Evolutionary conservation across 1,284 basidiomycete species (phyloP).

Genomic region (Cutaneotrichosporon dermatis): DNA sequence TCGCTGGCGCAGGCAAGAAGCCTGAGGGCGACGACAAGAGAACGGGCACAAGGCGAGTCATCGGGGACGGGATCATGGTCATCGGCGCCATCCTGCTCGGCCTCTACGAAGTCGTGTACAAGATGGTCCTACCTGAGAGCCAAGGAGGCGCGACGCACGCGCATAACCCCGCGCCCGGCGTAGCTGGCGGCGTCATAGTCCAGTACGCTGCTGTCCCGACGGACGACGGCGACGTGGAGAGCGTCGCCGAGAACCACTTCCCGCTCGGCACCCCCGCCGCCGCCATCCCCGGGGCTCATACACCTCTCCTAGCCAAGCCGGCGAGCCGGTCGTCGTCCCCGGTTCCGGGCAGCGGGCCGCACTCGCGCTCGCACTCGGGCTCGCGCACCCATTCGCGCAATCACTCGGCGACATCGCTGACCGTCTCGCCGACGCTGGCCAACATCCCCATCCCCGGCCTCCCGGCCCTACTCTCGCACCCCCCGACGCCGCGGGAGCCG

Average conservation of each 20-base stretch:
- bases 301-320: constrained; percentile 10
- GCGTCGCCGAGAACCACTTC: constrained; percentile 15
- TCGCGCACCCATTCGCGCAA: background rate
- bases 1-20: constrained; percentile 21
- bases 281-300: background rate
- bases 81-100: constrained; percentile 44
- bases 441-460: background rate
- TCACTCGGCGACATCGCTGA: background rate
- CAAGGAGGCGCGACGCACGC: constrained; percentile 30
- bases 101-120: constrained; percentile 50
- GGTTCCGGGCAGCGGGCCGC: background rate
- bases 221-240: constrained; percentile 3
- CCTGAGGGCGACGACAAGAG: background rate
- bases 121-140: constrained; percentile 45
- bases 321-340: constrained; percentile 1
- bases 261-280: constrained; percentile 4
- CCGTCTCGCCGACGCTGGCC: background rate
- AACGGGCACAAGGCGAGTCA: constrained; percentile 24
- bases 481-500: background rate
- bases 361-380: background rate
- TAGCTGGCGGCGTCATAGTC: background rate
- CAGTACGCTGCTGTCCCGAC: background rate
- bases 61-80: constrained; percentile 48
- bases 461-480: background rate
- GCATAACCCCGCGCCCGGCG: background rate